A percentile compares a stretch with the other conserved stretches of the same genome.
phyloP scores from a whole-genome alignment of 2,329 filamentous ascomycete genomes.

The Diaporthe sp. region DNA sequence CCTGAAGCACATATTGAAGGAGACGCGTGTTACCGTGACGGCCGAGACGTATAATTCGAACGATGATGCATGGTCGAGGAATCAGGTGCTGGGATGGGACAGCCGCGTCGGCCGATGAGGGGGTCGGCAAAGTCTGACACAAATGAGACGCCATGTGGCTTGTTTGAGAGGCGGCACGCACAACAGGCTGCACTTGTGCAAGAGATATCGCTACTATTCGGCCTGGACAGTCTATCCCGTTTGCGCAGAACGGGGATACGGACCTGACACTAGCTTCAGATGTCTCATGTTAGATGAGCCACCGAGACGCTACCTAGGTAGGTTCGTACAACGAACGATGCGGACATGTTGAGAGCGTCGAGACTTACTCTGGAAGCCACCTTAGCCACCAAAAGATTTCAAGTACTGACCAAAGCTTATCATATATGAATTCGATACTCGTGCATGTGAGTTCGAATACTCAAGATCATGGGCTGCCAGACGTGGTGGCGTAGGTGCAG shows the following conservation, averaged over 20 bases:
- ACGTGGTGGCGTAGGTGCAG: neutral
- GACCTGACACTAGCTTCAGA: no score
- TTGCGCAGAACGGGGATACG: neutral
- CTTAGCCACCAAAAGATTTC: no score
- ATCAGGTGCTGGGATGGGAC: slow-evolving; percentile 46
- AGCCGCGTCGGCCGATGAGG: neutral
- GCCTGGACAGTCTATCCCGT: neutral
- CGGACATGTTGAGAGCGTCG: neutral
- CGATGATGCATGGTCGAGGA: slow-evolving; percentile 45
- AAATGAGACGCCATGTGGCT: neutral
- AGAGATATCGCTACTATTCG: neutral
- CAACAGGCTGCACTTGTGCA: neutral
- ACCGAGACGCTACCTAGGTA: neutral
- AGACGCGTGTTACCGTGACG: slow-evolving; percentile 49
- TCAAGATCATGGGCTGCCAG: neutral
- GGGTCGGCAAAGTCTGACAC: neutral
- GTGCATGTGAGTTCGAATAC: neutral
- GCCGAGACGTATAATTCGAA: slow-evolving; percentile 34
- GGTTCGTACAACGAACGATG: neutral
- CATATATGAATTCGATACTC: neutral
- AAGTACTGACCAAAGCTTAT: neutral
- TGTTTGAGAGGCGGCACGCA: neutral
- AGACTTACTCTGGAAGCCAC: neutral
- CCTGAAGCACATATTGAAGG: slow-evolving; percentile 56
- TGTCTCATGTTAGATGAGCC: neutral